Base-by-base conservation (phyloP, 805 yeast species). In the Candida succiphila region DNA sequence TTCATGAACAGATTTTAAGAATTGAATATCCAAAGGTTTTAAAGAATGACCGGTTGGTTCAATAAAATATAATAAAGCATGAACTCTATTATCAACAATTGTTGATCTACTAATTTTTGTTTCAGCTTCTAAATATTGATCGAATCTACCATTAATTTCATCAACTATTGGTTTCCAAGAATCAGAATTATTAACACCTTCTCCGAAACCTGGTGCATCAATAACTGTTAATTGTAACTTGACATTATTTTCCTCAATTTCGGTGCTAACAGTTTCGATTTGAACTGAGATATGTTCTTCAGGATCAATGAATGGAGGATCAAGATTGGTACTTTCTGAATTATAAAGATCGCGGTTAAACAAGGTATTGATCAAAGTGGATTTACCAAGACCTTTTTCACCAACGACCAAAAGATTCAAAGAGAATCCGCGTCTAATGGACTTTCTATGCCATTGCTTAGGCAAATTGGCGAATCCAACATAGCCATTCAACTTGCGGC, bases 391-490 rank as follows among this genome's bases (percentile, higher is more conserved):
- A 5, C 98, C 96, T 39, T 78, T 67, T 63, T 85, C 94, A 45
- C 94, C 94, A 41, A 88, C 94, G 37, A 85, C 86, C 75, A 92
- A 73, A 40, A 92, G 56, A 56, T 92, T 92, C 54, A 92, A 73
- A 48, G 68, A 73, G 68, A 92, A 92, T 12, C 98, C 98, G 52
- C 84, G 73, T 58, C 82, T 79, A 40, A 86, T 75, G 2, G 95
- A 80, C 60, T 83, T 86, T 61, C 95, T 78, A 63, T 92, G 97
- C 96, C 96, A 92, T 65, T 92, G 98, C 54, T 88, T 92, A 38
- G 98, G 98, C 52, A 92, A 69, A 61, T 88, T 92, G 45, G 96
- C 95, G 62, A 92, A 92, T 5, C 98, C 98, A 36, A 92, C 98
- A 54, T 82, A 88, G 4, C 94, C 89, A 46, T 79, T 83, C 47